Percentiles rank a stretch among this genome's conserved stretches.
Conservation (phyloP, 2,329 filamentous ascomycete genomes). For the Davidsoniella neocaledoniae region DNA sequence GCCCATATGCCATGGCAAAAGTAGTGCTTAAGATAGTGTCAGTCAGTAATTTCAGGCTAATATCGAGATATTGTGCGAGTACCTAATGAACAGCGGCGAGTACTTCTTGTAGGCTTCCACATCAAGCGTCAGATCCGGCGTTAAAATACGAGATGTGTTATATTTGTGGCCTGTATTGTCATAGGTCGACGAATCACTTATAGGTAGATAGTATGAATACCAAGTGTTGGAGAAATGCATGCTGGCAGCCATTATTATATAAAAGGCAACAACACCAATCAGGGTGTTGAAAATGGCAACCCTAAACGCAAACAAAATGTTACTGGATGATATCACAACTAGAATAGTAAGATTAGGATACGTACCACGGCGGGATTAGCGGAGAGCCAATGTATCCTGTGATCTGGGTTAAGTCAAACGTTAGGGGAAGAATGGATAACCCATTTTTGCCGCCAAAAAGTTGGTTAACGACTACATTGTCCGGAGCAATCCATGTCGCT, state of each 20-base stretch:
- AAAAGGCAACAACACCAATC: slow-evolving; percentile 49
- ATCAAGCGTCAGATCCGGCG: slow-evolving; percentile 43
- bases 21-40: slow-evolving; percentile 36
- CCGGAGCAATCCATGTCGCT: slow-evolving; percentile 53
- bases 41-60: no score
- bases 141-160: slow-evolving; percentile 47
- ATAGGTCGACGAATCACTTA: slow-evolving; percentile 53
- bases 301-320: slow-evolving; percentile 21
- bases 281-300: slow-evolving; percentile 58
- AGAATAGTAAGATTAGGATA: background rate
- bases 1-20: slow-evolving; percentile 51
- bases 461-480: slow-evolving; percentile 53
- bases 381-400: slow-evolving; percentile 52
- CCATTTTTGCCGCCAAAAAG: slow-evolving; percentile 55
- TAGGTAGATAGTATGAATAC: slow-evolving; percentile 48
- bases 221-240: slow-evolving; percentile 51
- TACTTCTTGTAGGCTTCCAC: slow-evolving; percentile 47
- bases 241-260: slow-evolving; percentile 38
- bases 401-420: slow-evolving; percentile 62
- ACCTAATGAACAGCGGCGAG: slow-evolving; percentile 49
- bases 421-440: slow-evolving; percentile 51
- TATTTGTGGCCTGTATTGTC: slow-evolving; percentile 52
- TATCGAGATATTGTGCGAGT: slow-evolving; percentile 5
- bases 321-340: background rate
- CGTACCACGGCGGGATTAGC: slow-evolving; percentile 50